phyloP scores from a whole-genome alignment of 306 rosid species.

The Geum urbanum region DNA sequence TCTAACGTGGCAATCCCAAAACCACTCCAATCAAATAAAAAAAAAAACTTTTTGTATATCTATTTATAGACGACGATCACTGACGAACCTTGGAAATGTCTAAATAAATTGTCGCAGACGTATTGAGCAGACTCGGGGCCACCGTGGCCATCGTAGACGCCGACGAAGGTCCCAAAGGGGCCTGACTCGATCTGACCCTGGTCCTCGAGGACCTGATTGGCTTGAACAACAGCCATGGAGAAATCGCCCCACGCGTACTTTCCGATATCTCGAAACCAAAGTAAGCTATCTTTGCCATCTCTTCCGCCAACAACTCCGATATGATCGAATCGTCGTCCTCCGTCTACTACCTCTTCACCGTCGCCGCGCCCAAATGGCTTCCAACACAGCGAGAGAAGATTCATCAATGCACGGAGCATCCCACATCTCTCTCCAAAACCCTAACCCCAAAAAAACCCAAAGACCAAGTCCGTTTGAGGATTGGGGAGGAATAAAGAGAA shows the following conservation, averaged over 20 bases:
- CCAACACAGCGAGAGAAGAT: slow-evolving; percentile 76
- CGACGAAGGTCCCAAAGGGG: slow-evolving; percentile 70
- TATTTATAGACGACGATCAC: background rate
- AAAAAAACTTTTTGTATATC: background rate
- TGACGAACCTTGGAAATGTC: slow-evolving; percentile 72
- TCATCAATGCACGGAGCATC: slow-evolving; percentile 85
- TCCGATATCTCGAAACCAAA: slow-evolving; percentile 68
- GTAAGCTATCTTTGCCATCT: slow-evolving; percentile 55
- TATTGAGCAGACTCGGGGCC: slow-evolving; percentile 77
- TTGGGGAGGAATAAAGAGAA: slow-evolving; percentile 11
- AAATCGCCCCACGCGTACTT: slow-evolving; percentile 67
- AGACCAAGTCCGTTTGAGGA: slow-evolving; percentile 19
- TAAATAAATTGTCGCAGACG: slow-evolving; percentile 72
- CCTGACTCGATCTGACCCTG: slow-evolving; percentile 90
- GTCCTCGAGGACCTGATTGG: slow-evolving; percentile 84
- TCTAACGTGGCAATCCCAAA: slow-evolving; percentile 33
- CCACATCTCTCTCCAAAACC: slow-evolving; percentile 84
- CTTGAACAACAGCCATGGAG: slow-evolving; percentile 88
- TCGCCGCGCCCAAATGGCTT: slow-evolving; percentile 60
- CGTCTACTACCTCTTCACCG: slow-evolving; percentile 19
- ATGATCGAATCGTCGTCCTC: slow-evolving; percentile 16
- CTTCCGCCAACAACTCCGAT: slow-evolving; percentile 45
- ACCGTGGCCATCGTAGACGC: slow-evolving; percentile 90
- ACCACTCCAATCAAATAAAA: slow-evolving; percentile 14
- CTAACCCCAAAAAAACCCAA: slow-evolving; percentile 40